These are phyloP conservation scores for Cadophora gregata DNA, from an alignment of 2,329 filamentous ascomycete genomes.

Conservation along the genomic window DNA sequence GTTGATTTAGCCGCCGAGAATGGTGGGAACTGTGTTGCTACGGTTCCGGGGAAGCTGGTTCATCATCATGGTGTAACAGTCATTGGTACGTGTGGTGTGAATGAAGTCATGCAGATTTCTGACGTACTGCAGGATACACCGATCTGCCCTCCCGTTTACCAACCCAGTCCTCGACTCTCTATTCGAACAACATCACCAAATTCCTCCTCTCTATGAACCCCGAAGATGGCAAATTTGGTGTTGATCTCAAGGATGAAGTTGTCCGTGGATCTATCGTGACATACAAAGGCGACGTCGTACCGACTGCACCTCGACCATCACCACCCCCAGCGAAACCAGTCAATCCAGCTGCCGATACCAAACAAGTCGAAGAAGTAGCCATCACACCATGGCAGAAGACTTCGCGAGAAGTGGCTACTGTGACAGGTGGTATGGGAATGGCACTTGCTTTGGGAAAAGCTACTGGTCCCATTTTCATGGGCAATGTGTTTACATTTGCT, in stretches of 20 bases:
- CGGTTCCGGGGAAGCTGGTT: conserved; percentile 72
- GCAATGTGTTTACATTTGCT: conserved; percentile 83
- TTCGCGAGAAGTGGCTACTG: conserved; percentile 73
- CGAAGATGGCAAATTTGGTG: conserved; percentile 77
- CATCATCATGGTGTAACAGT: conserved; percentile 81
- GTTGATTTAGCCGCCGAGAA: conserved; percentile 89
- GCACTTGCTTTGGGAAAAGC: conserved; percentile 79
- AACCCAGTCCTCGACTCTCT: conserved; percentile 87
- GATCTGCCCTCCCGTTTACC: conserved; percentile 86
- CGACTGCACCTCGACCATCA: conserved; percentile 73
- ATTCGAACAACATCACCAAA: conserved; percentile 94
- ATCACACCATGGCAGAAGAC: conserved; percentile 84
- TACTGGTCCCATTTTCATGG: conserved; percentile 85
- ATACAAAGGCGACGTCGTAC: conserved; percentile 75
- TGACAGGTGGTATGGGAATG: conserved; percentile 80
- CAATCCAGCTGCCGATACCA: conserved; percentile 54
- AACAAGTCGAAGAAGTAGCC: conserved; percentile 64
- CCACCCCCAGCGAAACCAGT: conserved; percentile 59
- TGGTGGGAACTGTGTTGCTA: conserved; percentile 87
- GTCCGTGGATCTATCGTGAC: conserved; percentile 86
- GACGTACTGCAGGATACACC: conserved; percentile 67
- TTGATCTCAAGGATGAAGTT: conserved; percentile 84
- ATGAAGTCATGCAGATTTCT: conserved; percentile 34
- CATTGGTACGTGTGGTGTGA: conserved; percentile 65
- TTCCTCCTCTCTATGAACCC: conserved; percentile 83